A percentile compares a stretch with the other conserved stretches of the same genome.
Conservation (phyloP, 768 basidiomycete genomes). For the Lyophyllum shimeji region DNA sequence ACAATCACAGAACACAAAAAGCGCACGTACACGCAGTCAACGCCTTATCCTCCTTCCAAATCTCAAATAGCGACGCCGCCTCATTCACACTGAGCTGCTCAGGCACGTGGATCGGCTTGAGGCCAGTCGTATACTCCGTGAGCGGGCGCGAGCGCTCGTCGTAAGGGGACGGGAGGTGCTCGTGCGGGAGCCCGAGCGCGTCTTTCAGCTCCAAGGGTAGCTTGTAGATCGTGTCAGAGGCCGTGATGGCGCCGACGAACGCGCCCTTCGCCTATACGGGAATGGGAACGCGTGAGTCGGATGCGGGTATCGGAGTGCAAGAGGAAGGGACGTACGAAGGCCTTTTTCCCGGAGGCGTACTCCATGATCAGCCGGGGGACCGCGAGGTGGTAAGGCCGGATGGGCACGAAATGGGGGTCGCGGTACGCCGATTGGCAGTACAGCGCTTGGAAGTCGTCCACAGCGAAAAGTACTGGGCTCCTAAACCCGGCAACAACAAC, state of each 20-base stretch:
- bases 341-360: conserved; percentile 66
- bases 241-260: conserved; percentile 68
- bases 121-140: conserved; percentile 51
- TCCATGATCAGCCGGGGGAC: conserved; percentile 78
- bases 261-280: conserved; percentile 60
- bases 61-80: conserved; percentile 71
- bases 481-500: conserved; percentile 32
- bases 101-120: conserved; percentile 35
- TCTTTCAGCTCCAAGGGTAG: conserved; percentile 65
- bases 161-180: conserved; percentile 51
- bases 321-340: conserved; percentile 52
- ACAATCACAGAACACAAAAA: not conserved
- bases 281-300: not conserved
- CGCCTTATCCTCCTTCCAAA: conserved; percentile 68
- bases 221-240: conserved; percentile 56
- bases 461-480: conserved; percentile 75
- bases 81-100: conserved; percentile 62
- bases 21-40: conserved; percentile 46
- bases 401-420: conserved; percentile 65
- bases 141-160: conserved; percentile 51
- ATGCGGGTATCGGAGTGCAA: not conserved
- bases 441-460: conserved; percentile 87
- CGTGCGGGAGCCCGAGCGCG: conserved; percentile 47
- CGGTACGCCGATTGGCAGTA: conserved; percentile 69
- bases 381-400: conserved; percentile 78